A percentile compares a stretch with the other conserved stretches of the same genome.
Conservation (phyloP, 345 rosid species). For the Syzygium oleosum region DNA sequence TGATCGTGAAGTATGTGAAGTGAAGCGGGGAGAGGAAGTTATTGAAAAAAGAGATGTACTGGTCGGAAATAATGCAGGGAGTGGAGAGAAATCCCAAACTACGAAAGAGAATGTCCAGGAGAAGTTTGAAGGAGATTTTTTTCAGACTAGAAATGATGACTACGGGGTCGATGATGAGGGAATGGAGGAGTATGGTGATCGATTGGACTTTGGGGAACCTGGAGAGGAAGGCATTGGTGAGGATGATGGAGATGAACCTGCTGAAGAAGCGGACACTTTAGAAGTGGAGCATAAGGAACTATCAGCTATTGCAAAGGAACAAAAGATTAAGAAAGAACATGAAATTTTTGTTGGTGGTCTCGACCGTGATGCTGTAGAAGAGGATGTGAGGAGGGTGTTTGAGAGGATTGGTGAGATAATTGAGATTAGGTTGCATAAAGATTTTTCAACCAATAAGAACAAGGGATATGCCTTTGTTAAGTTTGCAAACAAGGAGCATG, state of each 20-base stretch:
- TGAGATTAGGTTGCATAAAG: slow-evolving; percentile 44
- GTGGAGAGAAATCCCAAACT: slow-evolving; percentile 3
- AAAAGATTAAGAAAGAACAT: slow-evolving; percentile 45
- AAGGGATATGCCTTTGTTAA: slow-evolving; percentile 64
- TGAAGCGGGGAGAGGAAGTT: background rate
- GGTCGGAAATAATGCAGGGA: background rate
- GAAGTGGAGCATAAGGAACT: slow-evolving; percentile 45
- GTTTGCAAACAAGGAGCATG: slow-evolving; percentile 49
- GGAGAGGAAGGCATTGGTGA: slow-evolving; percentile 36
- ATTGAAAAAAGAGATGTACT: slow-evolving; percentile 1
- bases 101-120: slow-evolving; percentile 4
- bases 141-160: slow-evolving; percentile 14
- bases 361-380: slow-evolving; percentile 49
- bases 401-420: slow-evolving; percentile 48
- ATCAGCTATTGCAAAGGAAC: slow-evolving; percentile 34
- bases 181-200: slow-evolving; percentile 49
- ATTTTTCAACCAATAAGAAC: slow-evolving; percentile 34
- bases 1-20: background rate
- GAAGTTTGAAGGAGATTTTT: slow-evolving; percentile 12
- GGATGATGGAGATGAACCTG: slow-evolving; percentile 8
- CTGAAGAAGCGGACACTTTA: slow-evolving; percentile 19
- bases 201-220: slow-evolving; percentile 45
- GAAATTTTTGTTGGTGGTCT: slow-evolving; percentile 61
- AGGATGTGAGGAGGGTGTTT: slow-evolving; percentile 46
- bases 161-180: slow-evolving; percentile 27